Evolutionary conservation across 2,329 filamentous ascomycete genomes (phyloP).

Genomic region (Epicoccum sorghinum): DNA sequence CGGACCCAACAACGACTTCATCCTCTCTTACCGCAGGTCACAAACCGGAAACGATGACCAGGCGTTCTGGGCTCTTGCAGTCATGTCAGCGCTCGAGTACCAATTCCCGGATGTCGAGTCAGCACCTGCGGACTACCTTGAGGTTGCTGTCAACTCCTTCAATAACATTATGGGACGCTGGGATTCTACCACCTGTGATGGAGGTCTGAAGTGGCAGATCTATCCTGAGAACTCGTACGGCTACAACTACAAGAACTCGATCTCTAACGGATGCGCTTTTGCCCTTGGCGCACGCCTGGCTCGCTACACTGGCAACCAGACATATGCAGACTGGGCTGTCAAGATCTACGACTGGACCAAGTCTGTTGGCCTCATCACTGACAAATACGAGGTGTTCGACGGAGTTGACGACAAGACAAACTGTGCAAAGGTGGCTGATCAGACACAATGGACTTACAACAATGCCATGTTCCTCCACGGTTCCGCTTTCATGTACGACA

Average conservation of each 20-base stretch:
- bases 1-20: slow-evolving; percentile 51
- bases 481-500: slow-evolving; percentile 63
- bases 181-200: slow-evolving; percentile 70
- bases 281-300: slow-evolving; percentile 78
- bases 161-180: slow-evolving; percentile 72
- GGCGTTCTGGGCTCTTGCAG: slow-evolving; percentile 73
- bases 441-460: slow-evolving; percentile 65
- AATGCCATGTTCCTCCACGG: slow-evolving; percentile 62
- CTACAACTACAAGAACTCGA: slow-evolving; percentile 81
- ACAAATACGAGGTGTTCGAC: slow-evolving; percentile 60
- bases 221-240: slow-evolving; percentile 73
- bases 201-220: slow-evolving; percentile 83
- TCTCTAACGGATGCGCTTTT: slow-evolving; percentile 84
- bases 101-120: slow-evolving; percentile 67
- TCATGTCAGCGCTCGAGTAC: slow-evolving; percentile 71
- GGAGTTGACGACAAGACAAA: slow-evolving; percentile 59
- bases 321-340: slow-evolving; percentile 66
- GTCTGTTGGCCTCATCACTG: slow-evolving; percentile 57
- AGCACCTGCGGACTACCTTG: slow-evolving; percentile 59
- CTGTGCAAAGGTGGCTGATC: slow-evolving; percentile 56
- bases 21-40: slow-evolving; percentile 49
- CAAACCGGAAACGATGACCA: slow-evolving; percentile 71
- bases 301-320: slow-evolving; percentile 68
- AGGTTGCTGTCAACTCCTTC: slow-evolving; percentile 74
- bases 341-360: slow-evolving; percentile 67